phyloP scores from a whole-genome alignment of 1,139 yeast species.

The Suhomyces yuchorum region DNA sequence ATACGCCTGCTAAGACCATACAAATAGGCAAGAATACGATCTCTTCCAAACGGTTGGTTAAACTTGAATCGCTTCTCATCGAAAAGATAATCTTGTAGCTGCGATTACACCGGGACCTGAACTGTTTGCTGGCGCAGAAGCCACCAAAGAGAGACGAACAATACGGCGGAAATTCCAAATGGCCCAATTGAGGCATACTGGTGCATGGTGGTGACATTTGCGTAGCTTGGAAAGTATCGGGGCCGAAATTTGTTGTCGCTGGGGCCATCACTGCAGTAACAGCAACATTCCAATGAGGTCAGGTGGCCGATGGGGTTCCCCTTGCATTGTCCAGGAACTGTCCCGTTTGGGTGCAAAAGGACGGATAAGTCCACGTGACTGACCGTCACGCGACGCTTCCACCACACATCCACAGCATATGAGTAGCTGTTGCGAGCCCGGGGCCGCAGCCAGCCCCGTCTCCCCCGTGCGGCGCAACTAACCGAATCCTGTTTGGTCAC shows the following conservation, averaged over 20 bases:
- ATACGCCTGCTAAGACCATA: too few relatives aligned
- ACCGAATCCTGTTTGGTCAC: constrained; percentile 11
- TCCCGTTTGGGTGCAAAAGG: background rate
- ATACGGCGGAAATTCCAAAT: too few relatives aligned
- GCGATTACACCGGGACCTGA: too few relatives aligned
- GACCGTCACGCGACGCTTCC: background rate
- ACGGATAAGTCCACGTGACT: background rate
- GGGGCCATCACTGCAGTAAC: background rate
- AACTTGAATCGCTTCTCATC: too few relatives aligned
- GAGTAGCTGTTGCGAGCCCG: background rate
- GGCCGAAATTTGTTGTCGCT: background rate
- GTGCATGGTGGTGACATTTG: background rate
- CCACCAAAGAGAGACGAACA: too few relatives aligned
- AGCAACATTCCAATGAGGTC: background rate
- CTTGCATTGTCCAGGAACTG: background rate
- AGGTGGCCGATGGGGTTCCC: background rate
- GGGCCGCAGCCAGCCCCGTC: constrained; percentile 8
- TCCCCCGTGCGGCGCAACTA: constrained; percentile 8
- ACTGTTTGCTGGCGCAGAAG: too few relatives aligned
- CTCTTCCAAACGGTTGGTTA: too few relatives aligned
- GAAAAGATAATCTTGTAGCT: too few relatives aligned
- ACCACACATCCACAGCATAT: too few relatives aligned
- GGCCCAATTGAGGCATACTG: background rate
- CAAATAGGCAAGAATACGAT: too few relatives aligned
- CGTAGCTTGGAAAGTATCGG: background rate